Conservation (phyloP, 164 flowering plant genomes). For the Piper betle region DNA sequence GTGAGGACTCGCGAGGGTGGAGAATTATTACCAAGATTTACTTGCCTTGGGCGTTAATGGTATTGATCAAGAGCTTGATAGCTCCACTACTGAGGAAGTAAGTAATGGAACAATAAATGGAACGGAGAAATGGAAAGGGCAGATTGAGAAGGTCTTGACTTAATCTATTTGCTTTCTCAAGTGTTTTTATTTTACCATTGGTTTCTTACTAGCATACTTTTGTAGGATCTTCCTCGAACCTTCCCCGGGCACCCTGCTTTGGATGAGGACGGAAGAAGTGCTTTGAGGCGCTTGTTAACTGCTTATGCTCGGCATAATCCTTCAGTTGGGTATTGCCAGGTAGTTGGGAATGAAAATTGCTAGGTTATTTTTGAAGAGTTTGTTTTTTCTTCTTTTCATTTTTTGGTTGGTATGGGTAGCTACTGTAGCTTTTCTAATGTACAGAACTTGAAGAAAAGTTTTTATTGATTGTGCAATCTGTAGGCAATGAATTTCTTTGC, state of each 20-base stretch:
- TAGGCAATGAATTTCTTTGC: conserved; percentile 99
- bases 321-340: conserved; percentile 98
- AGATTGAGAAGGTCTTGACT: conserved; percentile 84
- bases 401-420: not conserved
- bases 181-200: conserved; percentile 8
- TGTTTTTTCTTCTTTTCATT: too few species aligned
- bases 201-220: not conserved
- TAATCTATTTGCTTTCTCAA: conserved; percentile 10
- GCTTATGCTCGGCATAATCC: conserved; percentile 99
- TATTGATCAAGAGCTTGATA: conserved; percentile 15
- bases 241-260: conserved; percentile 99
- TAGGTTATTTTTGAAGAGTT: not conserved
- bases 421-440: not conserved
- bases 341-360: conserved; percentile 13
- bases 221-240: conserved; percentile 94
- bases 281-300: conserved; percentile 86
- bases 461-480: conserved; percentile 8
- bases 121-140: conserved; percentile 87
- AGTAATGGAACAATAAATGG: conserved; percentile 21
- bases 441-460: not conserved
- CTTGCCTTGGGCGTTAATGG: conserved; percentile 30
- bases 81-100: conserved; percentile 11
- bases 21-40: conserved; percentile 65
- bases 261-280: conserved; percentile 94
- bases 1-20: conserved; percentile 59